Base-by-base conservation (phyloP, 1,284 basidiomycete species). In the Moniliophthora roreri region DNA sequence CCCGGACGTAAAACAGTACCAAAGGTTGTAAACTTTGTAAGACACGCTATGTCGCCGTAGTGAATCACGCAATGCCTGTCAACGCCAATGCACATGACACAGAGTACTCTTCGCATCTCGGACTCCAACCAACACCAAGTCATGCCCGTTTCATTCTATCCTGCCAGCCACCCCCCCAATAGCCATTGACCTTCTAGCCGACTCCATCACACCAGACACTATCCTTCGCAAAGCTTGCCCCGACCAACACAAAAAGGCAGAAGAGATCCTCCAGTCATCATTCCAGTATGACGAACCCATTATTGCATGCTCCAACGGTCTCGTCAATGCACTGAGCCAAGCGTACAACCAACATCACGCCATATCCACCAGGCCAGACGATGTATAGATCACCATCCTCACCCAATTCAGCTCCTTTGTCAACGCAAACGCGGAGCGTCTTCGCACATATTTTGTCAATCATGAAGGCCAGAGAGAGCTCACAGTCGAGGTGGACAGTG, bases 351-450 rank as follows among this genome's bases (percentile, higher is more conserved):
- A 68, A 2, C 75, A 77, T 51, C 69, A 68, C 8, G 65, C 63
- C 3, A 65, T 77, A 13, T 59, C 66, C 50, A 52, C 69, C 26
- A 68, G 74, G 4, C 76, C 76, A 0, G 75, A 76, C 48, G 74
- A 77, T 50, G 63, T 79, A 20, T 78, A 78, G 78, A 62, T 76
- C 21, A 66, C 71, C 3, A 78, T 79, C 54, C 56, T 79, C 15
- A 58, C 62, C 1, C 77, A 78, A 47, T 73, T 78, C 48, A 70
- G 66, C 52, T 66, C 74, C 62, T 80, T 72, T 51, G 69, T 77
- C 24, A 76, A 76, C 26, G 71, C 67, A 0, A 67, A 77, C 48
- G 63, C 70, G 0, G 75, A 78, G 52, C 64, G 64, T 2, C 62
- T 78, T 4, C 69, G 74, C 3, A 53, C 57, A 0, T 60, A 66